Percentiles rank a stretch among this genome's conserved stretches.
These are phyloP conservation scores for Lindgomyces ingoldianus DNA, from an alignment of 495 filamentous ascomycete genomes.

Conservation along the genomic window DNA sequence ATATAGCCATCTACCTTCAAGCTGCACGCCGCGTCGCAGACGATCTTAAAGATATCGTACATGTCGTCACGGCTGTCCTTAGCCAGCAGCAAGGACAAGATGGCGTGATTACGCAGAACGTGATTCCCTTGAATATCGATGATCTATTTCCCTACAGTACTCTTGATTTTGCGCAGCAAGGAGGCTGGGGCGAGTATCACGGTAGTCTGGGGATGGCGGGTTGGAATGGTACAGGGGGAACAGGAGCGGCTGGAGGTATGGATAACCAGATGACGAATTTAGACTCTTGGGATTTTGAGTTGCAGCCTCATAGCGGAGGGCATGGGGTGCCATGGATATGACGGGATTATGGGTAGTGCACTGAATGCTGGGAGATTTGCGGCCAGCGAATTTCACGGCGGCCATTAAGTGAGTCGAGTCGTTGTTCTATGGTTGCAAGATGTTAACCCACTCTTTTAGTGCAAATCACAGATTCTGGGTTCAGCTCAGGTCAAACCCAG, in stretches of 20 bases:
- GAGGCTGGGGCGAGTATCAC: background rate
- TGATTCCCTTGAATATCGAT: conserved; percentile 4
- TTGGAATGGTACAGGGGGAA: background rate
- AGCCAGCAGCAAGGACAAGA: background rate
- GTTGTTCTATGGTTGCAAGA: no score
- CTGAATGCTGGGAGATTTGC: no score
- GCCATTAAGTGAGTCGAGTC: no score
- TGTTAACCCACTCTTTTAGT: no score
- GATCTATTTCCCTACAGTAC: conserved; percentile 12
- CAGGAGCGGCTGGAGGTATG: background rate
- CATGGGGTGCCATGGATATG: conserved; percentile 8
- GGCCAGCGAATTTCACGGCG: no score
- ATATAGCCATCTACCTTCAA: background rate
- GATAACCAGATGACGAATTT: background rate
- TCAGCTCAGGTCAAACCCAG: no score
- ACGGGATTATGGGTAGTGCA: no score
- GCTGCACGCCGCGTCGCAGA: conserved; percentile 19
- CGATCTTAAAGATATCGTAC: conserved; percentile 19
- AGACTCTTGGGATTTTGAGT: conserved; percentile 3
- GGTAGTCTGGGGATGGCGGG: background rate
- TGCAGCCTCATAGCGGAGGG: background rate
- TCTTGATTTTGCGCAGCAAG: conserved; percentile 17
- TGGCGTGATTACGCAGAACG: no score
- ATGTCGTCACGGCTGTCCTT: conserved; percentile 4
- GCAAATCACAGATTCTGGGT: no score